Percentiles rank a stretch among this genome's conserved stretches.
Evolutionary conservation across 2,329 filamentous ascomycete species (phyloP).

Genomic region (Beauveria scarabaeidicola): DNA sequence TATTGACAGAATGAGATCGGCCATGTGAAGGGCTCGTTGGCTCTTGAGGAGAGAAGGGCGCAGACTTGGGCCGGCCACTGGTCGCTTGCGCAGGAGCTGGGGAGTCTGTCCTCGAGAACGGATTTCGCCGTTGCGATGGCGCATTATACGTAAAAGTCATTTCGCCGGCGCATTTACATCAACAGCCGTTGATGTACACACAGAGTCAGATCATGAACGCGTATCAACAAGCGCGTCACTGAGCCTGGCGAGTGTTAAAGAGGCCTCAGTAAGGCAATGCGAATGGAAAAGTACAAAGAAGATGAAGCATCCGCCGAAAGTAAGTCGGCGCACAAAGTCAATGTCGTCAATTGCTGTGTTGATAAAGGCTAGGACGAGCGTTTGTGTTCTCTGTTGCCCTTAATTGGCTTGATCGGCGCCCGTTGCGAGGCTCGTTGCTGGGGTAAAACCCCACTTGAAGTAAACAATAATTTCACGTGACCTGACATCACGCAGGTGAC

Average conservation of each 20-base stretch:
- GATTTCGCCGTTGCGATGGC: conserved; percentile 63
- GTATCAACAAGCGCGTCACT: conserved; percentile 19
- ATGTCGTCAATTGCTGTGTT: not conserved
- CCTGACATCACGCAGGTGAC: not conserved
- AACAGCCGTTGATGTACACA: conserved; percentile 18
- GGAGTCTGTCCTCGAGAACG: conserved; percentile 63
- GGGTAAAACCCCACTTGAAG: conserved; percentile 18
- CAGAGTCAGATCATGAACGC: conserved; percentile 13
- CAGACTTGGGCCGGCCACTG: conserved; percentile 62
- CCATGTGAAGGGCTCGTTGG: conserved; percentile 45
- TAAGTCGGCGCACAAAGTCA: not conserved
- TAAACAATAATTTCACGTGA: conserved; percentile 24
- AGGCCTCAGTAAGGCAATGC: conserved; percentile 8
- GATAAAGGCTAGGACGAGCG: not conserved
- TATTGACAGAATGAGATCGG: conserved; percentile 61
- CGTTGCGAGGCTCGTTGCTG: conserved; percentile 18
- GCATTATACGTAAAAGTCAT: conserved; percentile 29
- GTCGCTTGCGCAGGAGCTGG: conserved; percentile 52
- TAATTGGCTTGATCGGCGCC: not conserved
- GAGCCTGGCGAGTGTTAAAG: not conserved
- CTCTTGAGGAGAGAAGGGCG: conserved; percentile 48
- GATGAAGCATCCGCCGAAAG: not conserved
- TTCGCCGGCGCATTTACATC: conserved; percentile 17
- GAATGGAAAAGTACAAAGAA: conserved; percentile 16
- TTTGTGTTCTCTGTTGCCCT: not conserved